Evolutionary conservation across 1,284 basidiomycete species (phyloP).

Genomic region (Sanghuangporus weigelae): DNA sequence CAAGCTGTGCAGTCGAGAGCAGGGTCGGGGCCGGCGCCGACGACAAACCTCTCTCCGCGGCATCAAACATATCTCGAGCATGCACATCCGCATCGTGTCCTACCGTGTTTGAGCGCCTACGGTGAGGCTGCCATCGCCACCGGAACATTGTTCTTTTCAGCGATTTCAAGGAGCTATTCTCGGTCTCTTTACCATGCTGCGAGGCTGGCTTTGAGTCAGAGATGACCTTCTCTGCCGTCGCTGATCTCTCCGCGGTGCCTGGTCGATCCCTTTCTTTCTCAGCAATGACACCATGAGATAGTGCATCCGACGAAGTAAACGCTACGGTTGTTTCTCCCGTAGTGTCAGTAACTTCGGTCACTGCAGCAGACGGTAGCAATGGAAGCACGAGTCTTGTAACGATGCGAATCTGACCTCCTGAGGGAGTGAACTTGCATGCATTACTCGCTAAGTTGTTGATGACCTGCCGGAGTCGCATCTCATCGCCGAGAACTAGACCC

Average conservation of each 20-base stretch:
- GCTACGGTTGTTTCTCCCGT: not conserved
- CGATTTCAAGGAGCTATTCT: not conserved
- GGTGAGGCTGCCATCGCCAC: not conserved
- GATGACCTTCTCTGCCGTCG: not conserved
- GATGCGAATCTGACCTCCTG: conserved; percentile 64
- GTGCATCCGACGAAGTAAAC: not conserved
- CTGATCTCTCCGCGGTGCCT: not conserved
- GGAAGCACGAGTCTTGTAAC: conserved; percentile 47
- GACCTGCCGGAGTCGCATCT: conserved; percentile 76
- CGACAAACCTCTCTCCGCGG: conserved; percentile 14
- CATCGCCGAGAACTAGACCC: conserved; percentile 72
- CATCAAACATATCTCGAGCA: conserved; percentile 1
- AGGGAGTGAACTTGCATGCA: conserved; percentile 76
- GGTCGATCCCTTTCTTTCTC: not conserved
- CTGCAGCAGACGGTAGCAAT: conserved; percentile 18
- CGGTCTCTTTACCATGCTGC: not conserved
- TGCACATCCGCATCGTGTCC: not conserved
- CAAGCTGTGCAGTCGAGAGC: conserved; percentile 45
- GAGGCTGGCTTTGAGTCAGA: not conserved
- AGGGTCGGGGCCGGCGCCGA: conserved; percentile 21
- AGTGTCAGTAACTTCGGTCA: not conserved
- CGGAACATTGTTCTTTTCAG: not conserved
- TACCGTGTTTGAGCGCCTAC: not conserved
- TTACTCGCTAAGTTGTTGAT: conserved; percentile 75
- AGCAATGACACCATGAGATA: too few relatives aligned